phyloP scores from a whole-genome alignment of 73 alveolate species.

The Paramecium sexaurelia region DNA sequence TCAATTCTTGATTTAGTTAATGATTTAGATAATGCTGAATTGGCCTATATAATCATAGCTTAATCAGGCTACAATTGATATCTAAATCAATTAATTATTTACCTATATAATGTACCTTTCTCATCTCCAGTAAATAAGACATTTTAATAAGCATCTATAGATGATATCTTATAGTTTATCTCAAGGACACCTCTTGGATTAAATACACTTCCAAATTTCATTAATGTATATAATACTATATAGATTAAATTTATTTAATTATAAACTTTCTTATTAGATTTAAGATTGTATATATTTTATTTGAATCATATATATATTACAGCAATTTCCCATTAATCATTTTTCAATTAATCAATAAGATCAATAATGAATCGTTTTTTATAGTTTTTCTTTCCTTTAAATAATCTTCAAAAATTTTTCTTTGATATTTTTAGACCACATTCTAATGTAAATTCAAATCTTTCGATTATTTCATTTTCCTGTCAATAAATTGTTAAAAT shows the following conservation, averaged over 20 bases:
- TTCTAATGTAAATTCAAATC: too few relatives aligned
- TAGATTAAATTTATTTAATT: neutral
- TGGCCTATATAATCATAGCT: neutral
- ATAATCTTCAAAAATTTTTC: too few relatives aligned
- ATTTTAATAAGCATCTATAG: conserved; percentile 41
- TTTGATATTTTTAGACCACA: too few relatives aligned
- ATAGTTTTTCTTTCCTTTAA: too few relatives aligned
- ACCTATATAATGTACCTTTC: conserved; percentile 29
- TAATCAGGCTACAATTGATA: conserved; percentile 37
- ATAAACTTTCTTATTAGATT: too few relatives aligned
- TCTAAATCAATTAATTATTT: neutral
- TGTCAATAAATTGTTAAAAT: too few relatives aligned
- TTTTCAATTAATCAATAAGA: too few relatives aligned
- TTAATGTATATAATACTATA: neutral
- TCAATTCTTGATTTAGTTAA: conserved; percentile 33
- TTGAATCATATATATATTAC: too few relatives aligned
- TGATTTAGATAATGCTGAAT: neutral
- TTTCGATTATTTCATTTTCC: too few relatives aligned
- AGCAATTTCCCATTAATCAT: too few relatives aligned
- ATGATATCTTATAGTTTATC: conserved; percentile 10
- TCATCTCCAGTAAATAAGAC: conserved; percentile 45
- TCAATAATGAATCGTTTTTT: too few relatives aligned
- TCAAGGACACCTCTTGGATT: conserved; percentile 20
- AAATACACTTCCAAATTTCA: conserved; percentile 51
- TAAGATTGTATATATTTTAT: too few relatives aligned